Percentiles rank a stretch among this genome's conserved stretches.
phyloP scores from a whole-genome alignment of 2,329 filamentous ascomycete species.

The Stylonectria norvegica region DNA sequence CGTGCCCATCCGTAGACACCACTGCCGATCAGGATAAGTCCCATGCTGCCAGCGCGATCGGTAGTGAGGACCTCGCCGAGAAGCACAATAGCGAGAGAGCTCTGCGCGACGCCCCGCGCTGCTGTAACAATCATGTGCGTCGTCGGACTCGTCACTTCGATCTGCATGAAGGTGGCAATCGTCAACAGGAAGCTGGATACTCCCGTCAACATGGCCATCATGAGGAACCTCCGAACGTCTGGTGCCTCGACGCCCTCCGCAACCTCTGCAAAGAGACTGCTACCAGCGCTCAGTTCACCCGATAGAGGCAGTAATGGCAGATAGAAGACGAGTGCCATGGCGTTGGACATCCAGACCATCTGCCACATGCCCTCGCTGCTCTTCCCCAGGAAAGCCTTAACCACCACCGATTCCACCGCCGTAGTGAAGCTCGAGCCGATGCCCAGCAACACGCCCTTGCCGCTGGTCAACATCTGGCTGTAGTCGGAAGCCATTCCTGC shows the following conservation, averaged over 20 bases:
- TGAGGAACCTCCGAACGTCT: slow-evolving; percentile 20
- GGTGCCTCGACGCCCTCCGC: slow-evolving; percentile 10
- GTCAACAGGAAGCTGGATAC: slow-evolving; percentile 26
- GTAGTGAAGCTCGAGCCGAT: slow-evolving; percentile 27
- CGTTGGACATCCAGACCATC: slow-evolving; percentile 30
- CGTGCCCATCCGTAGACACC: slow-evolving; percentile 26
- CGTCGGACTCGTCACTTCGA: slow-evolving; percentile 27
- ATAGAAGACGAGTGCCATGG: slow-evolving; percentile 25
- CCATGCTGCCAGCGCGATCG: slow-evolving; percentile 26
- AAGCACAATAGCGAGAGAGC: slow-evolving; percentile 24
- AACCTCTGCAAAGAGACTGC: slow-evolving; percentile 12
- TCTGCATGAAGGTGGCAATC: slow-evolving; percentile 27
- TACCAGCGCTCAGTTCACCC: slow-evolving; percentile 20
- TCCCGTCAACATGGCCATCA: slow-evolving; percentile 21
- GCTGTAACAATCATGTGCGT: slow-evolving; percentile 28
- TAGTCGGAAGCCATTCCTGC: slow-evolving; percentile 27
- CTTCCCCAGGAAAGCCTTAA: slow-evolving; percentile 26
- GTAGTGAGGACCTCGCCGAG: slow-evolving; percentile 24
- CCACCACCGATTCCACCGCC: slow-evolving; percentile 25
- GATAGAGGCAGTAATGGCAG: slow-evolving; percentile 25
- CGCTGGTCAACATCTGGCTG: slow-evolving; percentile 26
- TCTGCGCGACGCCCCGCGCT: slow-evolving; percentile 25
- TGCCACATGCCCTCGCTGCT: slow-evolving; percentile 27
- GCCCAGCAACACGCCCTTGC: slow-evolving; percentile 24
- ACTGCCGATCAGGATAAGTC: slow-evolving; percentile 23